Evolutionary conservation across 2,329 filamentous ascomycete genomes (phyloP).

Genomic region (Cercospora citrullina): DNA sequence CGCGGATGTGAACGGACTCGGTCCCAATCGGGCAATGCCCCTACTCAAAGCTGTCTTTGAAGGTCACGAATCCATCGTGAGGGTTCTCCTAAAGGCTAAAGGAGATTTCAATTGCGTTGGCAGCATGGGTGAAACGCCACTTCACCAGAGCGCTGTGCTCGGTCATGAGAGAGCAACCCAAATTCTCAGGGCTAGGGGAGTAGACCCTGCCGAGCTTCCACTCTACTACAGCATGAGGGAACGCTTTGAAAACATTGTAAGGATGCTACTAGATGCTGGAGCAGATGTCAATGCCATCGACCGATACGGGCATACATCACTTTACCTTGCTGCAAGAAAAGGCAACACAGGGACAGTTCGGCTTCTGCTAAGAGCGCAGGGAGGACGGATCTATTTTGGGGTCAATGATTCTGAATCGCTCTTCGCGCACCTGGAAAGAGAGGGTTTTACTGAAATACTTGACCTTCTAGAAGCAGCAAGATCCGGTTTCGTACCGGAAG

Average conservation of each 20-base stretch:
- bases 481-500: background rate
- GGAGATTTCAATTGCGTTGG: no score
- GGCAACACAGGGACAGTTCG: background rate
- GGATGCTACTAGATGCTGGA: no score
- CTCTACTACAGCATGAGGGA: no score
- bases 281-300: background rate
- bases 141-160: background rate
- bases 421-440: background rate
- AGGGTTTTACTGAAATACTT: background rate
- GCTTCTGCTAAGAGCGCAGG: background rate
- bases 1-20: no score
- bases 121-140: no score
- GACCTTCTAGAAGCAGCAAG: background rate
- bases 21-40: no score
- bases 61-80: background rate
- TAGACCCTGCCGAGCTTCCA: no score
- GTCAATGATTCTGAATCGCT: background rate
- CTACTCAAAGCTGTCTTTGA: background rate
- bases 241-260: no score
- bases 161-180: background rate
- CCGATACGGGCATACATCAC: no score
- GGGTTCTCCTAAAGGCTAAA: background rate
- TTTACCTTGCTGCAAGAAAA: background rate
- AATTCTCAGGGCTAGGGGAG: no score
- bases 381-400: no score